Base-by-base conservation (phyloP, 768 basidiomycete species). In the Pleurotus platypus region DNA sequence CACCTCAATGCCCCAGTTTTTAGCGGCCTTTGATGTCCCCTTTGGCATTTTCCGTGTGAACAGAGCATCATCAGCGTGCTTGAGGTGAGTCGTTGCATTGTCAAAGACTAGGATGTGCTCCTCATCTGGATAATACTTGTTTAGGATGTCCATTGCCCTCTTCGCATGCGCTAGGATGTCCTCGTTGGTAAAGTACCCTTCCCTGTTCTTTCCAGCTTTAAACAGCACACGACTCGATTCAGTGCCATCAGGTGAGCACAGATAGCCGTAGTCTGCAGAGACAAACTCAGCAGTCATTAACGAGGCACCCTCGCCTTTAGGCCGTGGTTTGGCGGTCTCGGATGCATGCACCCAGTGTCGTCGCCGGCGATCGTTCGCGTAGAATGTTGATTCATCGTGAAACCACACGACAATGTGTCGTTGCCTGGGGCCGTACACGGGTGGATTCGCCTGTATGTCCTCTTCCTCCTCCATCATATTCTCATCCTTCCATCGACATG, bases 351-450 rank as follows among this genome's bases (percentile, higher is more conserved):
- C 62, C 71, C 73, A 74, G 13, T 58, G 53, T 0, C 40, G 46
- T 8, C 54, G 57, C 1, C 64, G 59, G 1, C 63, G 63, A 46
- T 75, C 70, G 60, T 75, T 58, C 1, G 66, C 69, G 59, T 70
- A 72, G 63, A 73, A 74, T 1, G 61, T 68, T 1, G 66, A 67
- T 58, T 77, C 69, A 57, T 75, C 69, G 47, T 75, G 73, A 40
- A 53, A 56, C 63, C 60, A 63, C n/a, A 66, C 42, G n/a, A 64
- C 56, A 45, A 61, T 55, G 13, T 11, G 54, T 20, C 35, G 43
- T 56, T 15, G 2, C 47, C 39, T 3, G n/a, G 22, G 12, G 20
- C 20, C 20, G 20, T 20, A 20, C 20, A 20, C 2, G 20, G 20
- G 20, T 1, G 20, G 20, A 20, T 20, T 20, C 2, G 20, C 20